Conservation (phyloP, 2,329 filamentous ascomycete genomes). For the Pseudophaeomoniella oleicola region DNA sequence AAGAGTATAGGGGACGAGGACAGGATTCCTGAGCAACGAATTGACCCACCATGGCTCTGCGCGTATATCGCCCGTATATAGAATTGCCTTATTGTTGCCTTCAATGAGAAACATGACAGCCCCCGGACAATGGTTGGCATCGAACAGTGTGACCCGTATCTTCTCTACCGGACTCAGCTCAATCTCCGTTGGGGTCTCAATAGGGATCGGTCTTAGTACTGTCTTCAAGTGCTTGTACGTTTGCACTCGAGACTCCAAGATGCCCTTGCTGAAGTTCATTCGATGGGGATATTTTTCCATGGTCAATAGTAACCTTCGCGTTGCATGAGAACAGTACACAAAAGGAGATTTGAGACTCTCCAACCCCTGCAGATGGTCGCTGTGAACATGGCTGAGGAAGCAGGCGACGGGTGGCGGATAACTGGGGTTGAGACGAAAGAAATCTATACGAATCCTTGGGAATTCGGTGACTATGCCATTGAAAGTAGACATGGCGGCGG, state of each 20-base stretch:
- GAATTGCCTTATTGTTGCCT: slow-evolving; percentile 51
- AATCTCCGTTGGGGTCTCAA: slow-evolving; percentile 64
- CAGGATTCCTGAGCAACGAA: slow-evolving; percentile 53
- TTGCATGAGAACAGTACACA: slow-evolving; percentile 79
- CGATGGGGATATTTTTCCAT: slow-evolving; percentile 68
- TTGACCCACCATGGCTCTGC: slow-evolving; percentile 78
- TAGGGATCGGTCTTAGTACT: slow-evolving; percentile 62
- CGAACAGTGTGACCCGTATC: slow-evolving; percentile 72
- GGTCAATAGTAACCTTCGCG: slow-evolving; percentile 61
- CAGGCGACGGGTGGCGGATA: slow-evolving; percentile 56
- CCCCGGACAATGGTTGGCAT: slow-evolving; percentile 85
- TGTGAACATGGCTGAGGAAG: slow-evolving; percentile 87
- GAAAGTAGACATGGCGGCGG: slow-evolving; percentile 58
- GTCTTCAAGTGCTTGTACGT: slow-evolving; percentile 64
- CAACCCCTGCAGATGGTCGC: slow-evolving; percentile 71
- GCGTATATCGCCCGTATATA: slow-evolving; percentile 83
- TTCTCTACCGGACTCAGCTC: slow-evolving; percentile 53
- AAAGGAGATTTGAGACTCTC: slow-evolving; percentile 66
- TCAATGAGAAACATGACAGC: slow-evolving; percentile 90
- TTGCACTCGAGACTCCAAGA: slow-evolving; percentile 58
- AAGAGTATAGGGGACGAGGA: slow-evolving; percentile 57
- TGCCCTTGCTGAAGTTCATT: slow-evolving; percentile 64
- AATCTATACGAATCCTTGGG: slow-evolving; percentile 69
- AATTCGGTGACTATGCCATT: slow-evolving; percentile 61
- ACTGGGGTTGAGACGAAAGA: slow-evolving; percentile 49